Evolutionary conservation across 148 eudicot species (phyloP).

Genomic region (Chenopodium quinoa): DNA sequence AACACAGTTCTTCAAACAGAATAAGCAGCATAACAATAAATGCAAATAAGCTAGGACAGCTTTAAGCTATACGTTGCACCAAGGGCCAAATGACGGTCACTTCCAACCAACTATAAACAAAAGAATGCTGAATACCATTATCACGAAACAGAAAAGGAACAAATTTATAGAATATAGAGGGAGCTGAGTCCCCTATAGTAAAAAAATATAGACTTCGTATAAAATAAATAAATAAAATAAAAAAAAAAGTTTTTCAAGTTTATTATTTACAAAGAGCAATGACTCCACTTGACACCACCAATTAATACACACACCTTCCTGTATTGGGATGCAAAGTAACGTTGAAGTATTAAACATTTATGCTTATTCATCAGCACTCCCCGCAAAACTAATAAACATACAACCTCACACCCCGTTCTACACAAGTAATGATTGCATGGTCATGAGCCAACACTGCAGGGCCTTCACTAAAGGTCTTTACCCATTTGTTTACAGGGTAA

Average conservation of each 20-base stretch:
- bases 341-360: neutral
- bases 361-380: neutral
- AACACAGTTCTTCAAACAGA: neutral
- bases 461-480: neutral
- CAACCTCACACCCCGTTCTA: neutral
- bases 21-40: neutral
- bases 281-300: neutral
- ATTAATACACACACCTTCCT: neutral
- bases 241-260: neutral
- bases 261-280: neutral
- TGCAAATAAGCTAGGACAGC: neutral
- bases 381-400: neutral
- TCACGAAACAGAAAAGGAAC: neutral
- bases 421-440: neutral
- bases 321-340: neutral
- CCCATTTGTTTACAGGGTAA: neutral
- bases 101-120: neutral
- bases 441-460: neutral
- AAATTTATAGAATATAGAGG: neutral
- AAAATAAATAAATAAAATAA: too few relatives aligned
- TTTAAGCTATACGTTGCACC: neutral
- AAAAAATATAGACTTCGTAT: too few relatives aligned
- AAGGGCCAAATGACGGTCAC: neutral
- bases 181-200: neutral
- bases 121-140: neutral